Base-by-base conservation (phyloP, 306 rosid genomes). In the Rosa multiflora region DNA sequence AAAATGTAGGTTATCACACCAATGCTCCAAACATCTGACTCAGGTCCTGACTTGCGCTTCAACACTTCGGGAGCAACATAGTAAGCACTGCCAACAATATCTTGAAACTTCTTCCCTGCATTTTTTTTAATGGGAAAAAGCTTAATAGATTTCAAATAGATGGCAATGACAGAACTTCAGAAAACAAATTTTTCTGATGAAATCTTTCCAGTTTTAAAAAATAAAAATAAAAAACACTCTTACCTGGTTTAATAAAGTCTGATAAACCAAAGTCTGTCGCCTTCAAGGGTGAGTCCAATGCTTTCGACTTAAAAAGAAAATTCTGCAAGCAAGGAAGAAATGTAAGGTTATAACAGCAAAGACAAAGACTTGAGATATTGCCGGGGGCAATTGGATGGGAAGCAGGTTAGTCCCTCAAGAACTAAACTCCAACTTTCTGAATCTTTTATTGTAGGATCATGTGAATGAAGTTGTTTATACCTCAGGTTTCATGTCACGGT, bases 401-500 rank as follows among this genome's bases (percentile, higher is more conserved):
- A 35, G 69, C n/a, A 13, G 43, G 69, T 42, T 62, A 26, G n/a
- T 64, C 70, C n/a, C 10, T 37, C 23, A 37, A 35, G 4, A 39
- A 15, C n/a, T 5, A 18, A 10, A 17, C 23, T 18, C 46, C 48
- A 17, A 35, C 44, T 32, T 32, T 8, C 47, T 6, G 13, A 17
- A 67, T 17, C 48, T n/a, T 40, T 43, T 15, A 37, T 18, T 17
- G 48, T 80, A 56, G 64, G 51, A 9, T 59, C 48, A 55, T 42
- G 78, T 67, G 56, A 64, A 35, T 11, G 55, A 42, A 70, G 77
- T 71, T 58, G 80, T 77, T 35, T 72, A 51, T 79, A 96, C 98
- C 97, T 96, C 99, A 32, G 99, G 98, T 79, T 96, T 96, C 99
- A 96, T 91, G 91, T 96, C 99, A 40, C 99, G 90, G 79, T 96